Conservation (phyloP, 1,284 basidiomycete genomes). For the Ustilago cynodontis region DNA sequence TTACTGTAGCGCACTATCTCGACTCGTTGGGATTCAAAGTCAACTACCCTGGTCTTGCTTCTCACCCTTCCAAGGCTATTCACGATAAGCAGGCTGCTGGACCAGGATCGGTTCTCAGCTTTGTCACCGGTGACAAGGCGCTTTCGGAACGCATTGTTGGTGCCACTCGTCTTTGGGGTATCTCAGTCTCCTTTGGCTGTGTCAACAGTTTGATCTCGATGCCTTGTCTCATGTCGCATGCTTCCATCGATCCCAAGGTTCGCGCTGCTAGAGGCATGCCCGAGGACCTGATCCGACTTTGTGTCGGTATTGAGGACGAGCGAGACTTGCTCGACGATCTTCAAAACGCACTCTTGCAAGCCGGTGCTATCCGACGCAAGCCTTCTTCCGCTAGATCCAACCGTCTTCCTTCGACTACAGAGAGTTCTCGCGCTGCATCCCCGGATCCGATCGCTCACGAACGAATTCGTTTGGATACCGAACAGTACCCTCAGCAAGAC, state of each 20-base stretch:
- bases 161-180: slow-evolving; percentile 92
- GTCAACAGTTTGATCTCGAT: slow-evolving; percentile 99
- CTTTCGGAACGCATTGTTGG: slow-evolving; percentile 93
- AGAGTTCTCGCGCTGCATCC: slow-evolving; percentile 44
- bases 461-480: slow-evolving; percentile 44
- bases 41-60: slow-evolving; percentile 89
- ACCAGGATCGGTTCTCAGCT: slow-evolving; percentile 92
- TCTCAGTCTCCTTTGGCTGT: slow-evolving; percentile 96
- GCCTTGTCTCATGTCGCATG: slow-evolving; percentile 99
- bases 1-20: slow-evolving; percentile 88
- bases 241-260: slow-evolving; percentile 93
- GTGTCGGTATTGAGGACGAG: slow-evolving; percentile 97
- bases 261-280: slow-evolving; percentile 93
- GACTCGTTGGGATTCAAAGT: slow-evolving; percentile 88
- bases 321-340: slow-evolving; percentile 94
- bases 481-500: slow-evolving; percentile 21
- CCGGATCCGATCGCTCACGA: slow-evolving; percentile 44
- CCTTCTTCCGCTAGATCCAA: slow-evolving; percentile 9
- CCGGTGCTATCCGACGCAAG: slow-evolving; percentile 80
- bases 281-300: slow-evolving; percentile 96
- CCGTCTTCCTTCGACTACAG: slow-evolving; percentile 13
- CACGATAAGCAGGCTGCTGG: slow-evolving; percentile 84
- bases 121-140: slow-evolving; percentile 90
- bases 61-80: slow-evolving; percentile 85
- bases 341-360: slow-evolving; percentile 88